Evolutionary conservation across 305 asterid species (phyloP).

Genomic region (Fraxinus dipetala): DNA sequence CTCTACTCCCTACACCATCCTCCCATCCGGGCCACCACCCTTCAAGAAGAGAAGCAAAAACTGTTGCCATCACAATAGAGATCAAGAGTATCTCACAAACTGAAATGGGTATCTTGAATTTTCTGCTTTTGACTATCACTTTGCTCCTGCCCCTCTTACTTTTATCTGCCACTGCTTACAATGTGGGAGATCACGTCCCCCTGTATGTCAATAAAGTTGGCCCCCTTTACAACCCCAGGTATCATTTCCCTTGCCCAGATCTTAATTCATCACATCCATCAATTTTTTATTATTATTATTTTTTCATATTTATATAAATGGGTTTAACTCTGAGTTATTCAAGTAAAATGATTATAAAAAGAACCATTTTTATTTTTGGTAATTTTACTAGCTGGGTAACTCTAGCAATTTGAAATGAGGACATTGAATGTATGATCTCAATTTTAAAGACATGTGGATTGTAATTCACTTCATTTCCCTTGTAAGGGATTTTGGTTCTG

Average conservation of each 20-base stretch:
- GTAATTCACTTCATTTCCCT: neutral
- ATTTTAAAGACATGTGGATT: neutral
- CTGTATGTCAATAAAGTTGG: conserved; percentile 76
- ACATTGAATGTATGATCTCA: neutral
- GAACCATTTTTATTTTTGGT: neutral
- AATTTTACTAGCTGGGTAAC: neutral
- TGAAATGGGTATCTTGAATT: conserved; percentile 28
- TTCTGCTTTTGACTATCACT: conserved; percentile 22
- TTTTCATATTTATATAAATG: neutral
- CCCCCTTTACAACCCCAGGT: conserved; percentile 90
- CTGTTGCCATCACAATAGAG: neutral
- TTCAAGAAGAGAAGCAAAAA: neutral
- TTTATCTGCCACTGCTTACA: conserved; percentile 44
- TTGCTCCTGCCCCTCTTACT: conserved; percentile 26
- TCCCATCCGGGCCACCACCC: neutral
- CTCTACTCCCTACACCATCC: neutral
- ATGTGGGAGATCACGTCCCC: conserved; percentile 70
- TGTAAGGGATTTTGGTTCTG: neutral
- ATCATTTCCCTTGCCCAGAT: neutral
- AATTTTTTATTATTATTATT: neutral
- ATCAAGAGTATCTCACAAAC: neutral
- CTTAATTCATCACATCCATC: neutral
- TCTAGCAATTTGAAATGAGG: neutral
- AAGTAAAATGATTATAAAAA: neutral
- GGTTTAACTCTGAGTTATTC: neutral